Evolutionary conservation across 2,329 filamentous ascomycete species (phyloP), one percentile per base, ranked within the genome.

Genomic region (Xylariaceae sp.): DNA sequence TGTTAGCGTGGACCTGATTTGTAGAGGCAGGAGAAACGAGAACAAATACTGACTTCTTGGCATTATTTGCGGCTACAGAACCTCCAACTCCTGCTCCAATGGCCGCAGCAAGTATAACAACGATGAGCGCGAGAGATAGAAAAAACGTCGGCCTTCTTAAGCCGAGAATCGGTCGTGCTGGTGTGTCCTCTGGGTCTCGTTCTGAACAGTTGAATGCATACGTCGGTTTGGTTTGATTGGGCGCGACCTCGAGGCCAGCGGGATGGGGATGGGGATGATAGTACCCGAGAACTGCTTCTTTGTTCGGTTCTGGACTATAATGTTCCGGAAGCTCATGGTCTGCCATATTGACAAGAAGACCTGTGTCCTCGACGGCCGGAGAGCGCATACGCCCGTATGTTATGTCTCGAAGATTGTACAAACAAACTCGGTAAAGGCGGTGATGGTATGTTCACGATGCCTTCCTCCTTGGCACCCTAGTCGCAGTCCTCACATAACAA

Each of bases 51-150:
- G 22, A 61, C 55, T 28, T 53, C 31, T 45, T 53, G 5, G 53
- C 59, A 42, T 59, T 60, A 44, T 61, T 54, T 2, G 60, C 59
- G 5, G 59, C 60, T 19, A 60, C 14, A 5, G 56, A 59, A n/a
- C 59, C 60, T 2, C 60, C 61, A 3, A 64, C 55, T 4, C 59
- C 61, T 16, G 55, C 60, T 5, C 59, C 60, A 11, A 64, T 45
- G 1, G 56, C 60, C 2, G 59, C 61, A 7, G 22, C 59, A 18
- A 63, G 48, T 13, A 62, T 48, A 12, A 59, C 59, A 17, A 60
- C 39, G 9, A 47, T 36, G 12, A 63, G 41, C 12, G 51, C 51
- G 11, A 61, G 19, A 4, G 47, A 41, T n/a, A 61, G 50, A 9
- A 60, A 49, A 22, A 63, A 61, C 2, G 57, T 58, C 12, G 48